Percentiles rank a stretch among this genome's conserved stretches.
Conservation (phyloP, 331 rosid genomes). For the Quercus lobata region DNA sequence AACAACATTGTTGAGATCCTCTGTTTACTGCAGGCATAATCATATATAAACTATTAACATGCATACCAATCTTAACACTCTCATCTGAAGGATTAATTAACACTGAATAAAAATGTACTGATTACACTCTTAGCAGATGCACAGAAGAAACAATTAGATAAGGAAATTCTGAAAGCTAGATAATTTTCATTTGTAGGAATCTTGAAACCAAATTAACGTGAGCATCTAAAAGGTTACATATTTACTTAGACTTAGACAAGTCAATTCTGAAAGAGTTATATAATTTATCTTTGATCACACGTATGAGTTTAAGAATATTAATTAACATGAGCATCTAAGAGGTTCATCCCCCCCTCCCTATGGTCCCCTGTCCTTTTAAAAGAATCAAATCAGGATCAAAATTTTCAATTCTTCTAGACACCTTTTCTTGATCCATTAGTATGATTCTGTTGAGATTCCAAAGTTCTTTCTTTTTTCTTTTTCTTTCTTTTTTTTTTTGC, state of each 20-base stretch:
- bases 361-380: neutral
- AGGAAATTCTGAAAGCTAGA: too few species aligned
- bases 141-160: neutral
- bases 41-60: neutral
- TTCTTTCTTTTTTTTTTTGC: too few species aligned
- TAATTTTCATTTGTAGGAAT: too few species aligned
- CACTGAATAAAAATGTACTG: neutral
- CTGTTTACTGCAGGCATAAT: neutral
- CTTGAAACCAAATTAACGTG: too few species aligned
- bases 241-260: neutral
- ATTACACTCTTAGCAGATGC: neutral
- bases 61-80: neutral
- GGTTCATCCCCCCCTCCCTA: too few species aligned
- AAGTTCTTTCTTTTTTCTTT: too few species aligned
- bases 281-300: too few species aligned
- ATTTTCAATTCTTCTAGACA: neutral
- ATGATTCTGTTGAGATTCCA: neutral
- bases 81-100: neutral
- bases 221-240: neutral
- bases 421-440: neutral
- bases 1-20: neutral
- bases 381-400: neutral
- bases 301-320: too few species aligned
- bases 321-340: too few species aligned
- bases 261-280: neutral